Evolutionary conservation across 1,139 yeast genomes (phyloP).

Genomic region (Yamadazyma diddensiae): DNA sequence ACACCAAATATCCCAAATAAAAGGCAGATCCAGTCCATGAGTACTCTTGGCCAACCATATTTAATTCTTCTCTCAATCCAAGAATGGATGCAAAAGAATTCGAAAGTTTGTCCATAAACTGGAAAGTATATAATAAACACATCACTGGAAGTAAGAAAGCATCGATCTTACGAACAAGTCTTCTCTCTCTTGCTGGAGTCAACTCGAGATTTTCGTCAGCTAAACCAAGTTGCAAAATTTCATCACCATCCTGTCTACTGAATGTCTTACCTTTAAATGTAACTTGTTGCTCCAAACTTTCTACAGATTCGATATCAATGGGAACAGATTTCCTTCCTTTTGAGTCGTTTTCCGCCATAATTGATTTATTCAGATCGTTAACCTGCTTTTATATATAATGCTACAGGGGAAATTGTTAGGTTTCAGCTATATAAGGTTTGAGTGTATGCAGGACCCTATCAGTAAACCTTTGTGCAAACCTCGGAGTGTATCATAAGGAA

Average conservation of each 20-base stretch:
- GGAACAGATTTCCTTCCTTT: neutral
- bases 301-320: slow-evolving; percentile 1
- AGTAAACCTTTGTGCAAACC: no score
- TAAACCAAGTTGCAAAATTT: slow-evolving; percentile 27
- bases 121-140: slow-evolving; percentile 53
- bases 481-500: no score
- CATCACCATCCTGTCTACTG: slow-evolving; percentile 25
- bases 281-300: slow-evolving; percentile 6
- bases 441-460: no score
- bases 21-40: slow-evolving; percentile 59
- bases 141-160: slow-evolving; percentile 51
- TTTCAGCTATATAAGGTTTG: no score
- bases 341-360: no score
- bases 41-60: slow-evolving; percentile 51
- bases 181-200: slow-evolving; percentile 14
- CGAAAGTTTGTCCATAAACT: slow-evolving; percentile 63
- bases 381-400: no score
- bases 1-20: slow-evolving; percentile 49
- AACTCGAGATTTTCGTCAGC: slow-evolving; percentile 12
- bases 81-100: slow-evolving; percentile 58
- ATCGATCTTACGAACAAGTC: slow-evolving; percentile 47
- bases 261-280: slow-evolving; percentile 8
- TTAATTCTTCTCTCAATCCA: slow-evolving; percentile 48
- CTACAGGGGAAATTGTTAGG: no score
- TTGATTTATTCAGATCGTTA: no score